Evolutionary conservation across 2,329 filamentous ascomycete genomes (phyloP).

Genomic region (Pyricularia grisea): DNA sequence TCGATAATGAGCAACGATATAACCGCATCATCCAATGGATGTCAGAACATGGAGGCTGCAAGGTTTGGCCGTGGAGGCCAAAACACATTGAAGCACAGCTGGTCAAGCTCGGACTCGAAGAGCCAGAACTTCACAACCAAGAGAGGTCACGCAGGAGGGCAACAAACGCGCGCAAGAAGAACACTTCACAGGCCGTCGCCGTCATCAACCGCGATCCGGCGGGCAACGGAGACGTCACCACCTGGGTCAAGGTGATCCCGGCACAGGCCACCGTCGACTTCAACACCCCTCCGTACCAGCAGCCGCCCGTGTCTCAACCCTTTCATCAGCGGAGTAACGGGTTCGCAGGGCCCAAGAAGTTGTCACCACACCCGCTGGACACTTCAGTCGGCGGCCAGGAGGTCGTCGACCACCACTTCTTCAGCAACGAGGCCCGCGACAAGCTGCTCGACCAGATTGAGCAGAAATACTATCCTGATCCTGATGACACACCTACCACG

Average conservation of each 20-base stretch:
- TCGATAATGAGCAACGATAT: conserved; percentile 33
- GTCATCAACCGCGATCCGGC: neutral
- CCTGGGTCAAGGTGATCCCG: neutral
- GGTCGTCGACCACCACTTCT: neutral
- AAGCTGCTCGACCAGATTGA: neutral
- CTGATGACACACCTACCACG: neutral
- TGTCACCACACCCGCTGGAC: neutral
- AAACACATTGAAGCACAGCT: conserved; percentile 40
- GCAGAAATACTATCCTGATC: neutral
- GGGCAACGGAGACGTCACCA: neutral
- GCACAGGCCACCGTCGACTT: neutral
- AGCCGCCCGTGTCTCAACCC: neutral
- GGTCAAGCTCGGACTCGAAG: conserved; percentile 36
- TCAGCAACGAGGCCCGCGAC: neutral
- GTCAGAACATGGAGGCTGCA: conserved; percentile 39
- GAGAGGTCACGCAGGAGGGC: conserved; percentile 32
- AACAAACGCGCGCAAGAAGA: conserved; percentile 17
- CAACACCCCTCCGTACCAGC: neutral
- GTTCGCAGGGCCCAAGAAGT: neutral
- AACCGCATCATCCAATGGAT: conserved; percentile 31
- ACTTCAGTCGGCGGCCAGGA: neutral
- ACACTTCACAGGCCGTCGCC: neutral
- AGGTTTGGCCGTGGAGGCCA: conserved; percentile 38
- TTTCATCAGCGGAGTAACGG: neutral
- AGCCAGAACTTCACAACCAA: conserved; percentile 30